A percentile compares a stretch with the other conserved stretches of the same genome.
These are phyloP conservation scores for Colletotrichum brevisporum DNA, from an alignment of 2,329 filamentous ascomycete genomes.

Conservation along the genomic window DNA sequence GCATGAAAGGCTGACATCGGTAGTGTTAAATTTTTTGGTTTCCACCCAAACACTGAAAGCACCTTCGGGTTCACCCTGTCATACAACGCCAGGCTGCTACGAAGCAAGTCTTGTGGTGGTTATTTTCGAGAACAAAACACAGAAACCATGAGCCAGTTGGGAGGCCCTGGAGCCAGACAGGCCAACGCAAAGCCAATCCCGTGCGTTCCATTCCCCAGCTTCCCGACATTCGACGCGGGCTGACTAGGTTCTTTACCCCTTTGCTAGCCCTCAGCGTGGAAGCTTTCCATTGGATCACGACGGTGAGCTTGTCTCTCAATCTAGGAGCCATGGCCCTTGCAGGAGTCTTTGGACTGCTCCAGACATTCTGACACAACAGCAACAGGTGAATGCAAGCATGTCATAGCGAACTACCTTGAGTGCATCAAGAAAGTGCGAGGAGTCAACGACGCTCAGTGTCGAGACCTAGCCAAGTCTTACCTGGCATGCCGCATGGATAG, in stretches of 20 bases:
- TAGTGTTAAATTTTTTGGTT: no score
- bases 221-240: neutral
- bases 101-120: neutral
- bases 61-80: no score
- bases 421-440: slow-evolving; percentile 90
- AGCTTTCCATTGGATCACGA: slow-evolving; percentile 98
- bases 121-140: neutral
- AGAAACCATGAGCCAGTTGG: slow-evolving; percentile 72
- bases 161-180: slow-evolving; percentile 77
- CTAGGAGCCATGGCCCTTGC: neutral
- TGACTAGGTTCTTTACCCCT: slow-evolving; percentile 3
- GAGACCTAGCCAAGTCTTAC: slow-evolving; percentile 89
- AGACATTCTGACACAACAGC: slow-evolving; percentile 14
- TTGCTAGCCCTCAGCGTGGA: slow-evolving; percentile 83
- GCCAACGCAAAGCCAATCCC: slow-evolving; percentile 78
- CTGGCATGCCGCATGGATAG: slow-evolving; percentile 94
- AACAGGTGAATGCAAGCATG: slow-evolving; percentile 89
- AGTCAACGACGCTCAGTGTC: slow-evolving; percentile 88
- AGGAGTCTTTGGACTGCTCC: neutral
- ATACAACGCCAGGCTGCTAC: no score
- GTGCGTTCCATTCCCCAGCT: slow-evolving; percentile 60
- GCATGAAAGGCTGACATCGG: no score
- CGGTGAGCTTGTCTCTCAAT: slow-evolving; percentile 56
- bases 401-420: slow-evolving; percentile 87
- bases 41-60: no score